Conservation (phyloP, 257 asterid species). For the Salvia miltiorrhiza region DNA sequence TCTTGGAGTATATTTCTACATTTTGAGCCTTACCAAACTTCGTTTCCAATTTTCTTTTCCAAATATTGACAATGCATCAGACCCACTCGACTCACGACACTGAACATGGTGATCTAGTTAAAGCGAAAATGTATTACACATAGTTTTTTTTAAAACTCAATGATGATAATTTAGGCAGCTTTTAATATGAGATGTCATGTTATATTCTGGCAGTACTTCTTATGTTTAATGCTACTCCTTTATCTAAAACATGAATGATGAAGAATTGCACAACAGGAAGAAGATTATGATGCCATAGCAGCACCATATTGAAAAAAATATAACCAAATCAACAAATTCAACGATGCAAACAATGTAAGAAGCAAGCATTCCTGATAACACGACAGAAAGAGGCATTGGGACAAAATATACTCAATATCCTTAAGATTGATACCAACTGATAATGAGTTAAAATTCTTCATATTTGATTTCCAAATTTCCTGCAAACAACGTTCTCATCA, state of each 20-base stretch:
- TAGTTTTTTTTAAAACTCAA: neutral
- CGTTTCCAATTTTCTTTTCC: neutral
- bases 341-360: neutral
- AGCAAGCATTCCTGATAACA: neutral
- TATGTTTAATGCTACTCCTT: neutral
- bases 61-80: neutral
- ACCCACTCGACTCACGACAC: too few relatives aligned
- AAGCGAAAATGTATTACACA: neutral
- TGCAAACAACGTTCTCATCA: neutral
- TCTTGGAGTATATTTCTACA: neutral
- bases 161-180: neutral
- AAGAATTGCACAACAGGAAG: slow-evolving; percentile 9
- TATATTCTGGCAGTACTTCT: neutral
- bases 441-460: neutral
- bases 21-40: neutral
- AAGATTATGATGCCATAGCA: neutral
- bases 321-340: neutral
- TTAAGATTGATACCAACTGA: neutral
- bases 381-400: neutral
- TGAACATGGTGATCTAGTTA: neutral
- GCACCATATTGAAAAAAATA: neutral
- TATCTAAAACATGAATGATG: neutral
- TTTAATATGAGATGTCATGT: neutral
- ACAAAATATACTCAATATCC: neutral
- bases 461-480: neutral